A percentile compares a stretch with the other conserved stretches of the same genome.
These are phyloP conservation scores for Salix brachista DNA, from an alignment of 345 rosid genomes.

Conservation along the genomic window DNA sequence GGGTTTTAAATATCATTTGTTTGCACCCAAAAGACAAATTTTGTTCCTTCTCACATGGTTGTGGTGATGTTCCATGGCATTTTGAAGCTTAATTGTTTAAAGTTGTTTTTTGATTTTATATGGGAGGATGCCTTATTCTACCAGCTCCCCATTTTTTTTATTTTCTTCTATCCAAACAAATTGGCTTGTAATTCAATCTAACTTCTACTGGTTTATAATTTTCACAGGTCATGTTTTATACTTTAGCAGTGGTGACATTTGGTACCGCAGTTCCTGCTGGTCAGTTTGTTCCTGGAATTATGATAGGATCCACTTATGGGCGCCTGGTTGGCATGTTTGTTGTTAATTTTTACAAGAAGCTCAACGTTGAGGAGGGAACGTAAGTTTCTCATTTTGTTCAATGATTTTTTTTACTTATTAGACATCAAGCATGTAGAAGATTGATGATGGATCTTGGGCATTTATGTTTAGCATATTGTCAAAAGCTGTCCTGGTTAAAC, in stretches of 20 bases:
- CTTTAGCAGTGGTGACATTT: conserved; percentile 87
- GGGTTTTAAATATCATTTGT: too few species aligned
- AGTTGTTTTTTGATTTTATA: too few species aligned
- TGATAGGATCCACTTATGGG: conserved; percentile 98
- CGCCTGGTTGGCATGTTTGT: conserved; percentile 98
- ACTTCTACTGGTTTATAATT: conserved; percentile 10
- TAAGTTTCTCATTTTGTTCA: conserved; percentile 38
- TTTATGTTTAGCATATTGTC: not conserved
- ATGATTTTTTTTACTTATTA: not conserved
- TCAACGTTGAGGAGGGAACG: conserved; percentile 98
- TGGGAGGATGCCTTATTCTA: too few species aligned
- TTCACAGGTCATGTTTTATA: conserved; percentile 86
- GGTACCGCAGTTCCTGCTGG: conserved; percentile 99
- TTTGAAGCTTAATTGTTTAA: too few species aligned
- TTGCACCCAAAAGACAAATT: too few species aligned
- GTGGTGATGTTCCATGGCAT: too few species aligned
- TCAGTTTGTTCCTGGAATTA: conserved; percentile 96
- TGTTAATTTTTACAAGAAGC: conserved; percentile 84
- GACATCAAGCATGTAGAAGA: not conserved
- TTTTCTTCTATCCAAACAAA: not conserved
- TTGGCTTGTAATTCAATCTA: not conserved
- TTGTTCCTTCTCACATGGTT: too few species aligned
- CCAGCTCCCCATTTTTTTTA: not conserved
- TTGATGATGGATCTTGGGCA: not conserved
- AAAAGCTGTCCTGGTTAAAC: not conserved